Conservation (phyloP, 805 yeast species). For the Candida odintsovae region DNA sequence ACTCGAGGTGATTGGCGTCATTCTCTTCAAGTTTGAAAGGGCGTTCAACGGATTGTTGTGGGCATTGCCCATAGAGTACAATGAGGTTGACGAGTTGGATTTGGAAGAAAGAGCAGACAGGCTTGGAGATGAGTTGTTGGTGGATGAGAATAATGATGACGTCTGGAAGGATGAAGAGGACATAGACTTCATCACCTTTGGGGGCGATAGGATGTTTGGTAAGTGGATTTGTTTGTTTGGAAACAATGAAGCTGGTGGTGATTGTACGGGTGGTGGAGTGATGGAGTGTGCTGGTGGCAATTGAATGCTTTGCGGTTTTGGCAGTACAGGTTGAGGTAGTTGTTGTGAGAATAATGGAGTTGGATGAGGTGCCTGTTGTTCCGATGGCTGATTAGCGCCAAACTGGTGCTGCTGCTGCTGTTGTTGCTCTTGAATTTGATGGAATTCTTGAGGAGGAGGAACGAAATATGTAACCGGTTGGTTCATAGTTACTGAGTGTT, state of each 20-base stretch:
- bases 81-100: slow-evolving; percentile 23
- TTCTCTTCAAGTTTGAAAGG: slow-evolving; percentile 22
- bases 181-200: slow-evolving; percentile 22
- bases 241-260: slow-evolving; percentile 14
- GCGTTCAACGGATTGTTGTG: slow-evolving; percentile 17
- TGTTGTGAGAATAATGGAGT: neutral
- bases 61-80: slow-evolving; percentile 15
- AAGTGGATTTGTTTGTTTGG: slow-evolving; percentile 17
- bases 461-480: slow-evolving; percentile 25
- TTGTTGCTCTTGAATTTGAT: slow-evolving; percentile 2
- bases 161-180: slow-evolving; percentile 22
- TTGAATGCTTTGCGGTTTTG: slow-evolving; percentile 1
- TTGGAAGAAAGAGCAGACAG: slow-evolving; percentile 22
- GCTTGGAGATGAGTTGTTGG: slow-evolving; percentile 20
- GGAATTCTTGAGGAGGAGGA: slow-evolving; percentile 10
- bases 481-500: slow-evolving; percentile 8
- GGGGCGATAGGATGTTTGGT: slow-evolving; percentile 25
- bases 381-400: neutral
- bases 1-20: slow-evolving; percentile 35
- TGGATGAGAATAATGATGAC: slow-evolving; percentile 19
- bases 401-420: slow-evolving; percentile 4
- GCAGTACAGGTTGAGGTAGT: slow-evolving; percentile 2
- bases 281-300: neutral
- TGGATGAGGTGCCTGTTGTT: slow-evolving; percentile 1
- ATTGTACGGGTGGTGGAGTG: slow-evolving; percentile 6